phyloP scores from a whole-genome alignment of 2,329 filamentous ascomycete genomes.

The Neobulgaria alba region DNA sequence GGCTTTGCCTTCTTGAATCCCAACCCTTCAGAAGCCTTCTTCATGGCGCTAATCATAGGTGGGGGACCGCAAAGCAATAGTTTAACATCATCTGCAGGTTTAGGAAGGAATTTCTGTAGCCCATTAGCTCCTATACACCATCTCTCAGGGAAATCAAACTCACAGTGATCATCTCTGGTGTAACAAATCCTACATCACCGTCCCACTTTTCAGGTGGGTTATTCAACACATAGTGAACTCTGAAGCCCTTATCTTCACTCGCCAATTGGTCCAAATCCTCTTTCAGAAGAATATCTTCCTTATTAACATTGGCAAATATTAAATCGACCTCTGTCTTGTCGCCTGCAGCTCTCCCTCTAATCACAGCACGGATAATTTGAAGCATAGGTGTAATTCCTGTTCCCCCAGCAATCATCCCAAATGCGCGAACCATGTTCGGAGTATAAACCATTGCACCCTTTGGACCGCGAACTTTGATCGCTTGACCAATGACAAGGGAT shows the following conservation, averaged over 20 bases:
- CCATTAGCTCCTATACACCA: slow-evolving; percentile 18
- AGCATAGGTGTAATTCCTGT: slow-evolving; percentile 99
- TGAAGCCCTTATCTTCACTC: slow-evolving; percentile 70
- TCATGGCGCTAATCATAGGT: slow-evolving; percentile 93
- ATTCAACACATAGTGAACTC: slow-evolving; percentile 92
- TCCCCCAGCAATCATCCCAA: slow-evolving; percentile 96
- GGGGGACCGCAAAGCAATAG: slow-evolving; percentile 90
- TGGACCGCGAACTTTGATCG: slow-evolving; percentile 83
- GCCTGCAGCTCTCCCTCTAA: slow-evolving; percentile 67
- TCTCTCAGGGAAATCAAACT: slow-evolving; percentile 20
- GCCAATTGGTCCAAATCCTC: slow-evolving; percentile 80
- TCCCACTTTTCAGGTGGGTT: slow-evolving; percentile 88
- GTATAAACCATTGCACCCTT: slow-evolving; percentile 98
- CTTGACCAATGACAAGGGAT: slow-evolving; percentile 71
- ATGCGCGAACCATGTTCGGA: slow-evolving; percentile 91
- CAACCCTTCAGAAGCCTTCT: slow-evolving; percentile 85
- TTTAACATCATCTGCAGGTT: slow-evolving; percentile 81
- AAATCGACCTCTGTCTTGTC: slow-evolving; percentile 87
- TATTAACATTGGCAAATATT: slow-evolving; percentile 94
- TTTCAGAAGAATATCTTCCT: slow-evolving; percentile 84
- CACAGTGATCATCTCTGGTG: slow-evolving; percentile 88
- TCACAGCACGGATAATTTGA: slow-evolving; percentile 86
- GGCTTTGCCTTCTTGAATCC: slow-evolving; percentile 89
- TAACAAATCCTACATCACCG: slow-evolving; percentile 91
- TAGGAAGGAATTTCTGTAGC: slow-evolving; percentile 64